Conservation (phyloP, 192 early-diverging fungal genomes). For the Spinellus fusiger region DNA sequence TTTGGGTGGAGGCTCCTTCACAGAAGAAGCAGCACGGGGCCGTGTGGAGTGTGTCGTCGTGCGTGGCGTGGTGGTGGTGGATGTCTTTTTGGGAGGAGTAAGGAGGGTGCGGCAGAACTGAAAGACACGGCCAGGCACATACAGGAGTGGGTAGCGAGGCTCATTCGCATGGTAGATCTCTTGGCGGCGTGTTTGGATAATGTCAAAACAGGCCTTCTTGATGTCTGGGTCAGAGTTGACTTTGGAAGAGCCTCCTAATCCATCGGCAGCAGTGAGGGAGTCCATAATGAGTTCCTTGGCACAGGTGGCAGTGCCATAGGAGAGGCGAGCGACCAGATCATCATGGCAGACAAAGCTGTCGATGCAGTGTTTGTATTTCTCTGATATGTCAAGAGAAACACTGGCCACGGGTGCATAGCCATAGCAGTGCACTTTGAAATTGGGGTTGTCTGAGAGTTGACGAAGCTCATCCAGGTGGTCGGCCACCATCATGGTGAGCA, state of each 20-base stretch:
- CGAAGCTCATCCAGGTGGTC: slow-evolving; percentile 38
- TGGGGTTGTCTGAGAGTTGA: slow-evolving; percentile 32
- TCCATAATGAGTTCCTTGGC: slow-evolving; percentile 56
- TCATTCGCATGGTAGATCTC: slow-evolving; percentile 26
- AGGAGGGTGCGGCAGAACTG: slow-evolving; percentile 22
- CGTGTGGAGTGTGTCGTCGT: background rate
- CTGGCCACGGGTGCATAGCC: slow-evolving; percentile 54
- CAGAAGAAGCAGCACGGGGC: background rate
- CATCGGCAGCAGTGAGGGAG: slow-evolving; percentile 35
- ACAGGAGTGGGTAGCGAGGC: slow-evolving; percentile 26
- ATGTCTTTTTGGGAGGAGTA: background rate
- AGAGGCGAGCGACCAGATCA: slow-evolving; percentile 57
- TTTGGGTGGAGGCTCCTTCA: background rate
- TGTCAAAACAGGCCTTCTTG: slow-evolving; percentile 26
- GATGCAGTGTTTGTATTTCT: slow-evolving; percentile 50
- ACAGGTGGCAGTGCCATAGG: slow-evolving; percentile 58
- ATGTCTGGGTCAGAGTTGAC: slow-evolving; percentile 24
- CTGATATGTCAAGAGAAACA: slow-evolving; percentile 44
- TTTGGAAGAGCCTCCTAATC: slow-evolving; percentile 19
- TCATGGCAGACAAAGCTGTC: slow-evolving; percentile 56
- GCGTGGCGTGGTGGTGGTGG: background rate
- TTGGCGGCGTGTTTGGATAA: slow-evolving; percentile 21
- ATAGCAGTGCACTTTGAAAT: slow-evolving; percentile 42
- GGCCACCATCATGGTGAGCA: slow-evolving; percentile 59
- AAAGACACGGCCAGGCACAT: slow-evolving; percentile 28